phyloP scores from a whole-genome alignment of 2,329 filamentous ascomycete species.

The Fusarium oxysporum region DNA sequence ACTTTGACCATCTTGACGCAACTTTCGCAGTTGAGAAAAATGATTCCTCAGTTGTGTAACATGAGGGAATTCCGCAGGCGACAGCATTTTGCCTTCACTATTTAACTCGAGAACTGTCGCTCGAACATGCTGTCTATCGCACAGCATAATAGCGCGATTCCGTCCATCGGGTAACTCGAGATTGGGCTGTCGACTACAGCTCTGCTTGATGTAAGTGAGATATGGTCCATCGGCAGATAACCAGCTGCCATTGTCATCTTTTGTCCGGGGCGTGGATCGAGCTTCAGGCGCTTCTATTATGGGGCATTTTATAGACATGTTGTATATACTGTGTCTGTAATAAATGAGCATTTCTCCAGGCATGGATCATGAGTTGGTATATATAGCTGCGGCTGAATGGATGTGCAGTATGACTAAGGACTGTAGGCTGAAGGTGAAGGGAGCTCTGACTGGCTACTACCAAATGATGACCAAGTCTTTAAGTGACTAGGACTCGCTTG shows the following conservation, averaged over 20 bases:
- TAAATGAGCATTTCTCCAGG: background rate
- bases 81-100: background rate
- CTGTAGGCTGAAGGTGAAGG: background rate
- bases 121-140: background rate
- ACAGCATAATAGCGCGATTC: background rate
- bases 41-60: background rate
- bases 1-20: background rate
- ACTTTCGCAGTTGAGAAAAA: background rate
- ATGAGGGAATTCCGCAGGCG: background rate
- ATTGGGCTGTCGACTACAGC: background rate
- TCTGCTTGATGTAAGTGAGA: constrained; percentile 1
- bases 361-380: background rate
- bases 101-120: background rate
- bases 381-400: background rate
- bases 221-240: constrained; percentile 4
- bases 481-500: background rate
- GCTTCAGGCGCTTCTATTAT: background rate
- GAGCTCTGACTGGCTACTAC: background rate
- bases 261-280: background rate
- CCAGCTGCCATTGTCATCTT: background rate
- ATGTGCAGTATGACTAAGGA: background rate
- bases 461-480: background rate
- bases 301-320: background rate
- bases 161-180: constrained; percentile 8
- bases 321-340: background rate